Conservation (phyloP, 2,329 filamentous ascomycete genomes). For the Graphilbum fragrans region DNA sequence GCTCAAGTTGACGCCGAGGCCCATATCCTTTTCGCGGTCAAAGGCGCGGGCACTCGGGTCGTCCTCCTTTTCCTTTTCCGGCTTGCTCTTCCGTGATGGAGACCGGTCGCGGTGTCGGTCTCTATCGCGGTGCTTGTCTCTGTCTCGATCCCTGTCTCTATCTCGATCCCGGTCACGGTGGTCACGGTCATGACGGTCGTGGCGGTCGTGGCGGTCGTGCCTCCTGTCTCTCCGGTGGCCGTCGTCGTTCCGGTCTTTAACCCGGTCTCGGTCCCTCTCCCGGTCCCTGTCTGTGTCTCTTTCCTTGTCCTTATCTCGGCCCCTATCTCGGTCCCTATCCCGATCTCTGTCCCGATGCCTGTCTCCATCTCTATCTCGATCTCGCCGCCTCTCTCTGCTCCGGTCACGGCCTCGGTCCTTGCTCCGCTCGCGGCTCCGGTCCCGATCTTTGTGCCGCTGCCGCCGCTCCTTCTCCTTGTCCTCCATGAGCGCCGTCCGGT, state of each 20-base stretch:
- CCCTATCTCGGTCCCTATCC: not conserved
- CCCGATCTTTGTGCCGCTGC: conserved; percentile 4
- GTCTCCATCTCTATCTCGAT: not conserved
- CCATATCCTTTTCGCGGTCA: conserved; percentile 91
- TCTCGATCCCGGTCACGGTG: not conserved
- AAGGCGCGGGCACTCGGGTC: conserved; percentile 85
- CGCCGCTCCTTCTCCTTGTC: too few relatives aligned
- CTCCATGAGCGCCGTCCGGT: conserved; percentile 27
- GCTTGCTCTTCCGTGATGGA: too few relatives aligned
- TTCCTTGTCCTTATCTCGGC: not conserved
- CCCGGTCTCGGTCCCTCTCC: not conserved
- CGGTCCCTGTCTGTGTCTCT: not conserved
- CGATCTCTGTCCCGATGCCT: not conserved
- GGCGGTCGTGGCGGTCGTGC: not conserved
- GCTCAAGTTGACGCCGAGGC: conserved; percentile 58
- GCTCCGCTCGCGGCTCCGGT: conserved; percentile 1
- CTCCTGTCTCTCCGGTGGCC: not conserved
- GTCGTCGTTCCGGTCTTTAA: not conserved
- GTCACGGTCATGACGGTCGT: not conserved
- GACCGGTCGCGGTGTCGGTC: not conserved
- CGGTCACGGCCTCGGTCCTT: not conserved
- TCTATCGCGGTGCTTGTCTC: conserved; percentile 9
- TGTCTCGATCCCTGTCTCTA: not conserved
- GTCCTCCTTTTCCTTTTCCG: conserved; percentile 22
- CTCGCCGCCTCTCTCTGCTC: not conserved